phyloP scores from a whole-genome alignment of 2,329 filamentous ascomycete species.

The Verticillium alfalfae region DNA sequence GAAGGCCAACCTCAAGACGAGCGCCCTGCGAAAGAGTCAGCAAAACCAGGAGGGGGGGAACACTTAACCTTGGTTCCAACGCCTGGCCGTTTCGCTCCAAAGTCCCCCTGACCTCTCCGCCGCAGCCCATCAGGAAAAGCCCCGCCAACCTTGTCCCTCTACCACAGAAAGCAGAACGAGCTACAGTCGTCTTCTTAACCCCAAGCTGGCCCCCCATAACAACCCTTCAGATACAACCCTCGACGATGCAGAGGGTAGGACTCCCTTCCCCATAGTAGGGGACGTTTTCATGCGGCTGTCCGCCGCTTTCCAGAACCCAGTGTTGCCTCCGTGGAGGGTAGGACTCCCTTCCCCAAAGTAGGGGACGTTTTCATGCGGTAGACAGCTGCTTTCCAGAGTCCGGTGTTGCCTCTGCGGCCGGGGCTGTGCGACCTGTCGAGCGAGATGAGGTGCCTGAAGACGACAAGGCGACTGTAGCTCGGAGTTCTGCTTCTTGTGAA shows the following conservation, averaged over 20 bases:
- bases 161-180: no score
- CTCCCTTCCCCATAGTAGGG: neutral
- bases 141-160: no score
- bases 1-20: conserved; percentile 3
- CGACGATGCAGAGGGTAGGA: neutral
- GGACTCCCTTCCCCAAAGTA: neutral
- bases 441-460: no score
- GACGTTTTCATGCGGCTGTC: neutral
- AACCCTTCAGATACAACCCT: neutral
- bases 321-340: neutral
- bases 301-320: neutral
- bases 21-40: conserved; percentile 1
- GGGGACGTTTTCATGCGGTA: neutral
- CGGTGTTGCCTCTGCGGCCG: neutral
- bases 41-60: neutral
- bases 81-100: no score
- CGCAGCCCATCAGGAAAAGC: no score
- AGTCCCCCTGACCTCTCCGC: no score
- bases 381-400: neutral
- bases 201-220: neutral
- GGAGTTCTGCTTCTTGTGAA: no score
- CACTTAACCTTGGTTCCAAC: neutral
- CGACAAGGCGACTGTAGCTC: neutral
- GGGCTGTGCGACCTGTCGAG: no score
- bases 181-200: no score